Evolutionary conservation across 352 stramenopile species (phyloP).

Genomic region (Phytophthora gonapodyides): DNA sequence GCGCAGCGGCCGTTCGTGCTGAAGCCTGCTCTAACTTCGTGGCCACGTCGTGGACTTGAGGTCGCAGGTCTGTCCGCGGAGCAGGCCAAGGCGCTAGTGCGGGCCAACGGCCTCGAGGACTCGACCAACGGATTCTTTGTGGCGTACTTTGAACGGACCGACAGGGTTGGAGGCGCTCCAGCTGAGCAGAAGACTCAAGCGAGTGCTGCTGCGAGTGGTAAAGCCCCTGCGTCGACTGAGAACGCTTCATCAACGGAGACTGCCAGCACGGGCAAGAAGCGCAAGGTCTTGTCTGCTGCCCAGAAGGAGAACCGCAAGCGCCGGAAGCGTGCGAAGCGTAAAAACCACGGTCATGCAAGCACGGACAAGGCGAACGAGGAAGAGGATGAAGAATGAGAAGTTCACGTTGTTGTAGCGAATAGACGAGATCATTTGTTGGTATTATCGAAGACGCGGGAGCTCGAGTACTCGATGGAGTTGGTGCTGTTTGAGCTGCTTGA

Average conservation of each 20-base stretch:
- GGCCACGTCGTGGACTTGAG: constrained; percentile 70
- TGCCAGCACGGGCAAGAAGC: constrained; percentile 45
- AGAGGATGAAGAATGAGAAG: constrained; percentile 17
- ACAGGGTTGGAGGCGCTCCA: constrained; percentile 1
- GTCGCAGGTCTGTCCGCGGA: constrained; percentile 59
- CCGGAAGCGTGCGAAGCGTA: constrained; percentile 74
- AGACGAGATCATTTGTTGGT: neutral
- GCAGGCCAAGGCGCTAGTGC: constrained; percentile 86
- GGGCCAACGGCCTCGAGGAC: constrained; percentile 92
- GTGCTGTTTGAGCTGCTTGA: constrained; percentile 27
- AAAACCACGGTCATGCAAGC: constrained; percentile 35
- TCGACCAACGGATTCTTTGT: constrained; percentile 98
- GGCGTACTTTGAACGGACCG: constrained; percentile 90
- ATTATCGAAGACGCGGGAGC: constrained; percentile 18
- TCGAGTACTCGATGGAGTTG: constrained; percentile 27
- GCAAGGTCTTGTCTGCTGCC: constrained; percentile 61
- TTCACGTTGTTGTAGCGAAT: constrained; percentile 9
- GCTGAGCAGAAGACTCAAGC: constrained; percentile 4
- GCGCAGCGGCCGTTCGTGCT: constrained; percentile 67
- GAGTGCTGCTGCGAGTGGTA: neutral
- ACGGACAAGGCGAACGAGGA: neutral
- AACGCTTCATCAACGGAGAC: neutral
- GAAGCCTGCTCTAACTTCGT: constrained; percentile 66
- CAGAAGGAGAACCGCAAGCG: constrained; percentile 80
- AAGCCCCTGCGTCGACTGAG: neutral